Evolutionary conservation across 2,329 filamentous ascomycete species (phyloP).

Genomic region (Penicillium thymicola): DNA sequence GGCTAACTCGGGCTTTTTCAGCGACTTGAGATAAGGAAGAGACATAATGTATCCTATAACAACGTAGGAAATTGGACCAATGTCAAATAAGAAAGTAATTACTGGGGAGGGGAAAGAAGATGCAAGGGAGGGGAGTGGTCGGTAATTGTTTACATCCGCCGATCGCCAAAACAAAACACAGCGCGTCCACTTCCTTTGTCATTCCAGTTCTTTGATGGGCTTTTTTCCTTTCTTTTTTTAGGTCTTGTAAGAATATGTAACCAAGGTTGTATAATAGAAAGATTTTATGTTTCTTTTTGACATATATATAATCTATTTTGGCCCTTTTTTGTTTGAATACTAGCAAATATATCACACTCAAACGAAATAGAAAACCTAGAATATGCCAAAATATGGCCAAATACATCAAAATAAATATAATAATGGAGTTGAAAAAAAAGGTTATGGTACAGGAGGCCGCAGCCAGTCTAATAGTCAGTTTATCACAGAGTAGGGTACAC

Average conservation of each 20-base stretch:
- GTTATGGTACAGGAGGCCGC: conserved; percentile 20
- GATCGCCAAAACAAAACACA: conserved; percentile 31
- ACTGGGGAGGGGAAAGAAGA: conserved; percentile 11
- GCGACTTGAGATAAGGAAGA: conserved; percentile 72
- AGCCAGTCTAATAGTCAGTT: conserved; percentile 24
- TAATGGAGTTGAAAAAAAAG: neutral
- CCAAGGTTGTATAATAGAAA: neutral
- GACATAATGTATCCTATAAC: conserved; percentile 52
- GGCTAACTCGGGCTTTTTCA: conserved; percentile 77
- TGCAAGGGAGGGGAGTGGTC: conserved; percentile 18
- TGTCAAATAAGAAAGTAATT: conserved; percentile 15
- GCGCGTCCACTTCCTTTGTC: conserved; percentile 18
- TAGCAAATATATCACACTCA: neutral
- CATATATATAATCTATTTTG: neutral
- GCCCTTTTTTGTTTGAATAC: no score
- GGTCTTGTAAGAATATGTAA: neutral
- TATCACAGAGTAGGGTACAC: conserved; percentile 15
- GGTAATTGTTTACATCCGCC: conserved; percentile 33
- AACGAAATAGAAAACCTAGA: neutral
- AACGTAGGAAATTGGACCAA: conserved; percentile 7
- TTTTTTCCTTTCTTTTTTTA: neutral
- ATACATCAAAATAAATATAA: neutral
- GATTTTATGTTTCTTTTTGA: neutral
- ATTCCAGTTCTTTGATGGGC: neutral
- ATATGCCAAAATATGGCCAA: neutral